Base-by-base conservation (phyloP, 2,329 filamentous ascomycete genomes). In the Aureobasidium sp. region DNA sequence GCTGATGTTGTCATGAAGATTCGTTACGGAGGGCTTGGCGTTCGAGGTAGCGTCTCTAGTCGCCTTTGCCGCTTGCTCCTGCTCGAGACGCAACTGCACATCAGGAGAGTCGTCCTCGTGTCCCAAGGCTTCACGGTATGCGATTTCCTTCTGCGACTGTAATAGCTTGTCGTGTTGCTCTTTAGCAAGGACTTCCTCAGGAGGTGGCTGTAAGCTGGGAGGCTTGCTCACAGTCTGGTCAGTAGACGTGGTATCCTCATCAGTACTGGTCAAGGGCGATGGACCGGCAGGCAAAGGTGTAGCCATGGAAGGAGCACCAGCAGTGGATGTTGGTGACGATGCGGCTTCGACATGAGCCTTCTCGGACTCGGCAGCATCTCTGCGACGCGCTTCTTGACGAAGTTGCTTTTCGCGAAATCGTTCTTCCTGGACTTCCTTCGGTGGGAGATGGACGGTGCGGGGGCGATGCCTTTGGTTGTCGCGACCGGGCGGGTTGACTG, bases 241-340 rank as follows among this genome's bases (percentile, higher is more conserved):
- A 62, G 69, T 21, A 62, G 67, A 19, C 11, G 58, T 43, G 31
- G n/a, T n/a, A 40, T 75, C 87, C 59, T 87, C 82, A 59, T 88
- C 87, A 1, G 87, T 85, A 66, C 87, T 91, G 1, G 88, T 91
- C 65, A 87, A 85, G 0, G 87, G 84, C 1, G 88, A 91, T 7
- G 79, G 81, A 64, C 87, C 82, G 62, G 85, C 81, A 40, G 85
- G 79, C 37, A 81, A 82, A 1, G 89, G 87, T 0, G 89, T 94
- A 23, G 86, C 84, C 59, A 85, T 85, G 45, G 88, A 91, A 66
- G 86, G 85, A 1, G 85, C 81, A 33, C 79, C 84, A 59, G 83
- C 75, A 0, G 87, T 91, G 6, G 89, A 93, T 9, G 78, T 81
- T 25, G 82, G 82, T 13, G 77, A 80, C 11, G 78, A 79, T 8